These are phyloP conservation scores for Talinum fruticosum DNA, from an alignment of 148 eudicot genomes.

Conservation along the genomic window DNA sequence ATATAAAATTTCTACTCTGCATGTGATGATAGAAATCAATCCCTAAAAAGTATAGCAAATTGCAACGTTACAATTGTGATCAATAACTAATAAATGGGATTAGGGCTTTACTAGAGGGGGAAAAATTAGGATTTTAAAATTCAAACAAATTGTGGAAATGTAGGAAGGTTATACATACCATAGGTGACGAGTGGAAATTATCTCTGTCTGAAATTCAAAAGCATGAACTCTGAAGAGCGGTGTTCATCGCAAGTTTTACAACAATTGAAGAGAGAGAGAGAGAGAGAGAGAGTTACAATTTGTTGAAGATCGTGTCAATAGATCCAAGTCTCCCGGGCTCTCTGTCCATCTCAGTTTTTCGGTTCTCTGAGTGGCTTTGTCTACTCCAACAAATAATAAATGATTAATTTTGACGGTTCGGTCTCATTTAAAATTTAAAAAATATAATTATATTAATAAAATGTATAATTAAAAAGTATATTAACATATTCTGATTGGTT, in stretches of 20 bases:
- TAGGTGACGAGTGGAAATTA: neutral
- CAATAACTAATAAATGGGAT: neutral
- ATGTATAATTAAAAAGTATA: too few relatives aligned
- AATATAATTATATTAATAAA: too few relatives aligned
- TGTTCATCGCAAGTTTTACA: neutral
- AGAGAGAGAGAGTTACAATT: neutral
- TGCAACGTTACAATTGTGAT: neutral
- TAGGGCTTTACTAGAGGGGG: neutral
- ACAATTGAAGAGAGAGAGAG: neutral
- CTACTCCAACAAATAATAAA: too few relatives aligned
- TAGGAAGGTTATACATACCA: slow-evolving; percentile 12
- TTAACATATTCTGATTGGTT: too few relatives aligned
- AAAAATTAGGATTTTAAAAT: slow-evolving; percentile 5
- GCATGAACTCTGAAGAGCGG: neutral
- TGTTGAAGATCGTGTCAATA: slow-evolving; percentile 27
- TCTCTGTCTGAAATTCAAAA: neutral
- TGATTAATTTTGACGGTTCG: too few relatives aligned
- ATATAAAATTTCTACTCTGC: neutral
- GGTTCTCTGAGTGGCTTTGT: neutral
- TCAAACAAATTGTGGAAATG: neutral
- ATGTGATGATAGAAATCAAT: neutral
- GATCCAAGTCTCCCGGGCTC: slow-evolving; percentile 28
- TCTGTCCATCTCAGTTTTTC: neutral
- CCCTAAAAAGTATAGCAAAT: neutral
- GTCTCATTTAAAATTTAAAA: too few relatives aligned